A percentile compares a stretch with the other conserved stretches of the same genome.
Evolutionary conservation across 768 basidiomycete genomes (phyloP).

Genomic region (Tulasnella sp.): DNA sequence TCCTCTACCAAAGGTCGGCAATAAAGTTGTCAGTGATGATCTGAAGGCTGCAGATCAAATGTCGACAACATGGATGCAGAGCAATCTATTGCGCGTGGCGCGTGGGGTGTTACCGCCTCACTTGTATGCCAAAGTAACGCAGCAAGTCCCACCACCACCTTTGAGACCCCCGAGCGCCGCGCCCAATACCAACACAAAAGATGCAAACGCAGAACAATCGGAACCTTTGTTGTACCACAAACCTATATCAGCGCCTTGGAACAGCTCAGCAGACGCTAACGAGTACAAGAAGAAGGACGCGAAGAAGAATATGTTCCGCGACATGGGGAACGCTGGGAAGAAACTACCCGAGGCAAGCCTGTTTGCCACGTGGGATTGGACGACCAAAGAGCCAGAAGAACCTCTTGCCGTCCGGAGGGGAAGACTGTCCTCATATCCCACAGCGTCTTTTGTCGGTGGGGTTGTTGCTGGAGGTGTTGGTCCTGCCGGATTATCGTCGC

Average conservation of each 20-base stretch:
- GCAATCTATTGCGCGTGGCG: not conserved
- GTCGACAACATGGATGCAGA: constrained; percentile 11
- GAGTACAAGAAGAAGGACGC: constrained; percentile 12
- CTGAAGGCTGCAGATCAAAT: not conserved
- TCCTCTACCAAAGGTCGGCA: not conserved
- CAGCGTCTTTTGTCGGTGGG: not conserved
- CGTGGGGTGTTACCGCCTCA: constrained; percentile 6
- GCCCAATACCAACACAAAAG: not conserved
- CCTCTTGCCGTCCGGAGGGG: constrained; percentile 6
- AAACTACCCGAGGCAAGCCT: constrained; percentile 10
- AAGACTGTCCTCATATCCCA: not conserved
- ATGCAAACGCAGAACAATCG: not conserved
- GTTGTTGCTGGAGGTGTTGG: too few relatives aligned
- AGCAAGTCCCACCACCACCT: constrained; percentile 13
- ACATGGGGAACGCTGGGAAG: not conserved
- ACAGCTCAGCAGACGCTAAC: not conserved
- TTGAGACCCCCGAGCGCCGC: not conserved
- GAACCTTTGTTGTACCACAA: not conserved
- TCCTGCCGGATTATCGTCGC: too few relatives aligned
- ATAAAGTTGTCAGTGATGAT: constrained; percentile 5
- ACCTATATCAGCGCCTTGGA: constrained; percentile 8
- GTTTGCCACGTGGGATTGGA: constrained; percentile 15
- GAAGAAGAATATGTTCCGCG: not conserved
- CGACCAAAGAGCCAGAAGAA: constrained; percentile 8
- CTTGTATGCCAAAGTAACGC: constrained; percentile 6